These are phyloP conservation scores for Groenewaldozyma salmanticensis DNA, from an alignment of 805 yeast species.

Conservation along the genomic window DNA sequence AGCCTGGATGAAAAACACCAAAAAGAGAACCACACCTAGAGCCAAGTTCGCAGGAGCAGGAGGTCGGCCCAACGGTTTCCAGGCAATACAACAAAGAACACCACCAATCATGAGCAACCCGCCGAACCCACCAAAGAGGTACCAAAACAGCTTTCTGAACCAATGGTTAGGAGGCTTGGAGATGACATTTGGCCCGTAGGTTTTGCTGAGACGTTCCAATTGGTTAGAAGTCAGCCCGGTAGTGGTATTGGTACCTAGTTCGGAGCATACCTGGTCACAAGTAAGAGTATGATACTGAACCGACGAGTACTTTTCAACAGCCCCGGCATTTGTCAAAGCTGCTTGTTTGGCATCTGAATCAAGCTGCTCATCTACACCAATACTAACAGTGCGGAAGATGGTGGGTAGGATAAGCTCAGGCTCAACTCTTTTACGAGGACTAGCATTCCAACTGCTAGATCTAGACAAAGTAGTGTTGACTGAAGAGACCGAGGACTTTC, in stretches of 20 bases:
- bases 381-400: not conserved
- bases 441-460: too few species aligned
- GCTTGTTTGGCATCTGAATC: not conserved
- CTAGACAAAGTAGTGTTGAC: too few species aligned
- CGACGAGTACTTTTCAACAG: not conserved
- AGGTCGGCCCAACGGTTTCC: slow-evolving; percentile 38
- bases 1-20: slow-evolving; percentile 36
- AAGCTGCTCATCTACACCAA: not conserved
- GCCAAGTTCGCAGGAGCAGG: slow-evolving; percentile 37
- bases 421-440: too few species aligned
- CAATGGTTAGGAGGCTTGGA: slow-evolving; percentile 7
- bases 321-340: not conserved
- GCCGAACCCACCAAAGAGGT: slow-evolving; percentile 44
- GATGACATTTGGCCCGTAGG: slow-evolving; percentile 10
- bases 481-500: too few species aligned
- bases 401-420: slow-evolving; percentile 12
- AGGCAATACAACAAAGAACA: slow-evolving; percentile 33
- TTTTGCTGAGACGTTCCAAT: not conserved
- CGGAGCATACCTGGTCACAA: not conserved
- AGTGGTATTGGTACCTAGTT: not conserved
- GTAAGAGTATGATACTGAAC: not conserved
- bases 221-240: not conserved
- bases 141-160: slow-evolving; percentile 28
- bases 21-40: slow-evolving; percentile 33
- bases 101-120: slow-evolving; percentile 34